Evolutionary conservation across 331 rosid species (phyloP).

Genomic region (Cydonia oblonga): DNA sequence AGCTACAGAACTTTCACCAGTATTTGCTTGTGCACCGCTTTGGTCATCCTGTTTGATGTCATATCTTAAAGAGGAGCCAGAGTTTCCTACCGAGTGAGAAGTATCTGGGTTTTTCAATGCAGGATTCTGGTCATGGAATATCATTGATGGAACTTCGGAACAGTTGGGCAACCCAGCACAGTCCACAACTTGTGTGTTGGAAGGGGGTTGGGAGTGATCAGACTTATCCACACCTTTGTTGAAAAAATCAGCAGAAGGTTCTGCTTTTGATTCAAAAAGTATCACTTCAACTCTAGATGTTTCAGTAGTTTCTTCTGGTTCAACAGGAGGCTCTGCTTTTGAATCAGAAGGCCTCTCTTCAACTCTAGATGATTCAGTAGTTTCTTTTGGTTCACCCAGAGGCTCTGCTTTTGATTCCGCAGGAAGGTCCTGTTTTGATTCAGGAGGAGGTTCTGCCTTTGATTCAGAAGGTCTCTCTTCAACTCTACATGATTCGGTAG

Average conservation of each 20-base stretch:
- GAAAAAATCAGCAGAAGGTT: conserved; percentile 25
- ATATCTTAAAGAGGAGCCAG: conserved; percentile 9
- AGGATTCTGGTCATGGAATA: conserved; percentile 14
- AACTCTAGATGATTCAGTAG: conserved; percentile 20
- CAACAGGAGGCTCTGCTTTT: conserved; percentile 28
- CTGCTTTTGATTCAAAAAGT: conserved; percentile 17
- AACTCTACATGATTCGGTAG: conserved; percentile 18
- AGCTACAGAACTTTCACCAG: conserved; percentile 33
- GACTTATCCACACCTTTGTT: conserved; percentile 17
- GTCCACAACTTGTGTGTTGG: conserved; percentile 26
- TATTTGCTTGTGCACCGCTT: conserved; percentile 27
- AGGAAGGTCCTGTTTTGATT: conserved; percentile 20
- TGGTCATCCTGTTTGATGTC: conserved; percentile 38
- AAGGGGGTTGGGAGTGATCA: conserved; percentile 14
- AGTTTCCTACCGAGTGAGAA: conserved; percentile 28
- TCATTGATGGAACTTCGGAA: conserved; percentile 24
- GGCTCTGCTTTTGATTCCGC: conserved; percentile 22
- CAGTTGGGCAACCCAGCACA: conserved; percentile 18
- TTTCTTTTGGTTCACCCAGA: conserved; percentile 22
- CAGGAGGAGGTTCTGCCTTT: conserved; percentile 27
- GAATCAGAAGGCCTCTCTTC: conserved; percentile 21
- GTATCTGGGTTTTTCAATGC: conserved; percentile 14
- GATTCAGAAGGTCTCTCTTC: conserved; percentile 25
- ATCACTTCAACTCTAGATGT: conserved; percentile 18
- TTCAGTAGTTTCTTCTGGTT: conserved; percentile 24